Evolutionary conservation across 2,329 filamentous ascomycete genomes (phyloP), one percentile per base, ranked within the genome.

Genomic region (Aspergillus pseudoviridinutans): DNA sequence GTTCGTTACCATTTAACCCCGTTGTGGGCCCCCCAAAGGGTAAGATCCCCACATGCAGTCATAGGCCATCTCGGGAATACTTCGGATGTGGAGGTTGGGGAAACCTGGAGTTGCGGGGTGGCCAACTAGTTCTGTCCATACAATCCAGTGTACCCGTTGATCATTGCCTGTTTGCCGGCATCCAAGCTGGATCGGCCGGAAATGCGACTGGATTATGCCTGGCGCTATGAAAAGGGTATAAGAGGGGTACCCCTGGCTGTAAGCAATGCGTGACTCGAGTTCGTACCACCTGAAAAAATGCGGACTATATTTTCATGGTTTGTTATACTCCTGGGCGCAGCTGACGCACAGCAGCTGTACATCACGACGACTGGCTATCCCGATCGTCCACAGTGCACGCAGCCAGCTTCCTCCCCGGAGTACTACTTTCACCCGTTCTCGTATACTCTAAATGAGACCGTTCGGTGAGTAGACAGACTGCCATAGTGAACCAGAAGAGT

Each of bases 281-380:
- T 7, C 5, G 4, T 38, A 38, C 5, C 2, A 7, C 5, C 17
- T 7, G 32, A 38, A n/a, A n/a, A 17, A 38, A 38, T 38, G 32
- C 2, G 17, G 32, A 17, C 32, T 38, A 3, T 38, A 6, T 17
- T 38, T 38, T 3, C 32, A 38, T 38, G 32, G 32, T 1, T 7
- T 38, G 32, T 38, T 38, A 38, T 38, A 38, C 32, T 38, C 2
- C 32, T 38, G 2, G 32, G 32, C 5, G 32, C 14, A 17, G 42
- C 53, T 27, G 42, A 50, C 6, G 53, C 53, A 22, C 53, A 54
- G 44, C 44, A 54, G n/a, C 27, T 54, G 25, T 54, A 54, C 9
- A 25, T 50, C 12, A 54, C 44, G 14, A 50, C 53, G 20, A 29
- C 22, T 4, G 53, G 44, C 3, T 54, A 50, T 28, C 32, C 28